Evolutionary conservation across 148 eudicot species (phyloP), one percentile per base, ranked within the genome.

Genomic region (Vaccinium corymbosum): DNA sequence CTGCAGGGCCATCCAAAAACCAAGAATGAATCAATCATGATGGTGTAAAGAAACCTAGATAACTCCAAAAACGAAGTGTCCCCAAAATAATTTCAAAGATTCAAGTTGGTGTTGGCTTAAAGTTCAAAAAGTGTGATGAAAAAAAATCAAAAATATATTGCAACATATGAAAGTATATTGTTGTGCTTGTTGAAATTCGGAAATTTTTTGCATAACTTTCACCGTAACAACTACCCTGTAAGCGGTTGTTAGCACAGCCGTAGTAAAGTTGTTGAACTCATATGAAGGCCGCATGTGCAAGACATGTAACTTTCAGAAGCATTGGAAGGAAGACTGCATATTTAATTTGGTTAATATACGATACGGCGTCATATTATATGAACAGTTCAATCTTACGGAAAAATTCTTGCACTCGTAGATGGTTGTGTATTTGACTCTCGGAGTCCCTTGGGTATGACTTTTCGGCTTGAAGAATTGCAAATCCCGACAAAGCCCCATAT

Each of bases 401-500:
- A 93, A 93, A 12, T 91, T 84, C n/a, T 81, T 59, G 80, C 94
- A 89, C 59, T 86, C 62, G 87, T 92, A 90, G 32, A 95, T 88
- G 82, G 92, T 93, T 79, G 98, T 91, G 78, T 85, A 90, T 6
- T 89, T 82, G 51, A 94, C 95, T 81, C 91, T 87, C 16, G 90
- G 89, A 81, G 29, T 87, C 68, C 87, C 88, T 52, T 81, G 85
- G 49, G 10, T 81, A 51, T 79, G 83, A 83, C 53, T 78, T 85
- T 83, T 82, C 27, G 90, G 88, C 12, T 91, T 87, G 87, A 93
- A 92, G 83, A 95, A 95, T 9, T 84, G 95, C 52, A 91, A 80
- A 81, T 91, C 89, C 84, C 83, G 72, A 57, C 93, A 88, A 53
- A 95, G 87, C 27, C 98, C 95, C 35, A 95, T 88, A 91, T 93